Base-by-base conservation (phyloP, 257 asterid genomes). In the Primulina huaijiensis region DNA sequence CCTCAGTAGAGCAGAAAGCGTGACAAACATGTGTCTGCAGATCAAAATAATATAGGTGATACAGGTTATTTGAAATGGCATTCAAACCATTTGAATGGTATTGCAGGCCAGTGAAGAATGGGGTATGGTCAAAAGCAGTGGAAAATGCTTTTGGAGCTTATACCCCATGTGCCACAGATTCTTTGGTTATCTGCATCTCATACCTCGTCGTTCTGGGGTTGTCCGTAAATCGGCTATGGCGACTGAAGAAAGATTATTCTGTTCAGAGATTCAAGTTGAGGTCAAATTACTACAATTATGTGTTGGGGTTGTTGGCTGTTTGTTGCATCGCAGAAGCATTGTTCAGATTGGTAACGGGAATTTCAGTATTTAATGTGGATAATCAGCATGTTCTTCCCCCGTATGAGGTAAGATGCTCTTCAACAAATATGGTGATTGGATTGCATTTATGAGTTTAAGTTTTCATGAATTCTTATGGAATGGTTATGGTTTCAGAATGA, bases 121-220 rank as follows among this genome's bases (percentile, higher is more conserved):
- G 96, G 70, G 81, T 87, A 21, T 93, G 97, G 99, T 82, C 95
- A 30, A 82, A 79, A 74, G 88, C 82, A 23, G 87, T 87, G 37
- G 92, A 93, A 53, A 90, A 88, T 82, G 95, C 96, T 20, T 93
- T 93, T 16, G 99, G 99, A 75, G 88, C 92, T 66, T 89, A 81
- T 68, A 89, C 97, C 35, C 95, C 99, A 1, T 93, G 99, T 76
- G 97, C 86, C 43, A 83, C 86, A 6, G 92, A 93, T 79, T 72
- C 96, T 71, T 63, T 89, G 70, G 97, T 90, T 56, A 78, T 85
- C 70, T 84, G 89, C 74, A 64, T 87, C 62, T 82, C 96, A 35
- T 82, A 89, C 72, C 77, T 93, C 80, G 92, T 85, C 67, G 84
- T 94, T 68, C 38, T 94, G 64, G 91, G 91, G 35, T 52, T 89